Evolutionary conservation across 257 asterid species (phyloP).

Genomic region (Nicotiana attenuata): DNA sequence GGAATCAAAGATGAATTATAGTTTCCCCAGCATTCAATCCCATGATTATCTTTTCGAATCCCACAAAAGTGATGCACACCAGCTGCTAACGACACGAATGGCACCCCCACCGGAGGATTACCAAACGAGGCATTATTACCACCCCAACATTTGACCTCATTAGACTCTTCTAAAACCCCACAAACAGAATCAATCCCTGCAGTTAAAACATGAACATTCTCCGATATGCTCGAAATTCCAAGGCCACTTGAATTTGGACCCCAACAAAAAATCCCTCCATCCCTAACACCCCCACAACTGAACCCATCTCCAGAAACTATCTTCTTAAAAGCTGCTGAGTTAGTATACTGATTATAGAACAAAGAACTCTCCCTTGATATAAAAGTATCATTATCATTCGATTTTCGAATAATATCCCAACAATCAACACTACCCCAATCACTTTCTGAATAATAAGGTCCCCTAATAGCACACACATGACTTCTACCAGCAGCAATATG

Average conservation of each 20-base stretch:
- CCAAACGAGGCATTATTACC: conserved; percentile 23
- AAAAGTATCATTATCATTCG: conserved; percentile 25
- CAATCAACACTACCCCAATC: conserved; percentile 67
- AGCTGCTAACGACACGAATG: conserved; percentile 65
- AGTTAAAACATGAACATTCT: conserved; percentile 35
- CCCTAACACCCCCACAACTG: conserved; percentile 56
- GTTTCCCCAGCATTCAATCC: conserved; percentile 82
- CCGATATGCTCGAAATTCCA: conserved; percentile 33
- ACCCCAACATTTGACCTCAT: conserved; percentile 81
- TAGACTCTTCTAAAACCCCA: conserved; percentile 49
- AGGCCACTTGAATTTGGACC: conserved; percentile 58
- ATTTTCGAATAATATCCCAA: conserved; percentile 57
- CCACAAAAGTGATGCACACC: conserved; percentile 80
- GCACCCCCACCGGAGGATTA: conserved; percentile 43
- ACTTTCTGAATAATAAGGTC: conserved; percentile 56
- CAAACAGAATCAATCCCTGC: conserved; percentile 63
- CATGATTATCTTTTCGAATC: conserved; percentile 74
- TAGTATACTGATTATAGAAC: conserved; percentile 39
- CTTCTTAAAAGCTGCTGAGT: conserved; percentile 30
- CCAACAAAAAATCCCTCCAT: conserved; percentile 68
- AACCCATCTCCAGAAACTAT: conserved; percentile 88
- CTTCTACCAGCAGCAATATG: conserved; percentile 73
- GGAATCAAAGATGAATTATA: conserved; percentile 69
- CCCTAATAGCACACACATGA: conserved; percentile 82
- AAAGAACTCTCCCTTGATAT: conserved; percentile 43